These are phyloP conservation scores for Apiospora phragmitis DNA, from an alignment of 2,329 filamentous ascomycete species.

Conservation along the genomic window DNA sequence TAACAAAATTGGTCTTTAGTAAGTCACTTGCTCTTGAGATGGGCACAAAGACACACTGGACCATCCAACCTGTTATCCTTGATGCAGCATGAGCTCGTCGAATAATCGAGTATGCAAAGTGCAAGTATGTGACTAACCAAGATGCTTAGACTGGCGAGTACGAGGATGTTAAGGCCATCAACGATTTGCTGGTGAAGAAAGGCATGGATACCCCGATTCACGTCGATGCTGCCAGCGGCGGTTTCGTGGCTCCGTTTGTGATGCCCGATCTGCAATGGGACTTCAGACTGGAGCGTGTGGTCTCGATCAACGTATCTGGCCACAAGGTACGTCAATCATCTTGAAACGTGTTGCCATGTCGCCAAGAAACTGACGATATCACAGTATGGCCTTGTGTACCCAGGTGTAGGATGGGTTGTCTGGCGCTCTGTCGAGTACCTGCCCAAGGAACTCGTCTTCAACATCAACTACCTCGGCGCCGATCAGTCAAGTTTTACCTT, in stretches of 20 bases:
- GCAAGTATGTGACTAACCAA: neutral
- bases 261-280: slow-evolving; percentile 86
- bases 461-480: slow-evolving; percentile 97
- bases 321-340: slow-evolving; percentile 65
- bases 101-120: neutral
- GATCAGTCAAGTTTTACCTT: slow-evolving; percentile 95
- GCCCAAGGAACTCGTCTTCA: slow-evolving; percentile 92
- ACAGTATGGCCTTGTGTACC: slow-evolving; percentile 69
- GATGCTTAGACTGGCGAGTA: slow-evolving; percentile 86
- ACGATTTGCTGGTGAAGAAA: slow-evolving; percentile 77
- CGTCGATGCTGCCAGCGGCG: slow-evolving; percentile 88
- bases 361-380: slow-evolving; percentile 5
- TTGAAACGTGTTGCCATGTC: neutral
- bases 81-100: neutral
- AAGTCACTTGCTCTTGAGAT: neutral
- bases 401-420: slow-evolving; percentile 90
- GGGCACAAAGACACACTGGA: neutral
- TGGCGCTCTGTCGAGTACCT: slow-evolving; percentile 84
- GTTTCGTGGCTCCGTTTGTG: slow-evolving; percentile 91
- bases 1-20: neutral
- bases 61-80: neutral
- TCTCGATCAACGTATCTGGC: slow-evolving; percentile 91
- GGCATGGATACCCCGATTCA: slow-evolving; percentile 84
- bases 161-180: slow-evolving; percentile 89
- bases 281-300: slow-evolving; percentile 83